Conservation (phyloP, 2,329 filamentous ascomycete genomes). For the Alternaria sp. region DNA sequence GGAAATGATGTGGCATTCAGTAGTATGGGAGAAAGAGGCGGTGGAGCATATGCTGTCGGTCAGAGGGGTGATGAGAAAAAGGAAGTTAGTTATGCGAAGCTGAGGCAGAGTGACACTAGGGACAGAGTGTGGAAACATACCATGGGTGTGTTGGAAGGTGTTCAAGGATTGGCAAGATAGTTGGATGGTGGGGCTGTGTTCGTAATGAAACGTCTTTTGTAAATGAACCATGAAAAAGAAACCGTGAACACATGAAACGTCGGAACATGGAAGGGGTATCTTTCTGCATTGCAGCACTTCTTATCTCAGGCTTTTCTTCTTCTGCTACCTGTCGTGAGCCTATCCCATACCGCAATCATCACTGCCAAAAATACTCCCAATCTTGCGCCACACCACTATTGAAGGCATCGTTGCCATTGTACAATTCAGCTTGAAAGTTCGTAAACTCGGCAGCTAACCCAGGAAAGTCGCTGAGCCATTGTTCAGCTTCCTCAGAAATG, state of each 20-base stretch:
- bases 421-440: constrained; percentile 14
- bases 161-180: background rate
- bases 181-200: background rate
- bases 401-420: constrained; percentile 16
- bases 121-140: constrained; percentile 47
- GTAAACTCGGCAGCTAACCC: constrained; percentile 21
- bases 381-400: constrained; percentile 20
- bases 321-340: background rate
- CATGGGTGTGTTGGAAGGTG: constrained; percentile 17
- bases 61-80: constrained; percentile 32
- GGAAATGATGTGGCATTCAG: constrained; percentile 24
- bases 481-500: constrained; percentile 14
- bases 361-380: constrained; percentile 33
- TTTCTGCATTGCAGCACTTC: background rate
- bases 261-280: background rate
- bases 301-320: background rate
- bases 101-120: constrained; percentile 35
- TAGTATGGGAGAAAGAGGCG: constrained; percentile 30
- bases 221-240: background rate
- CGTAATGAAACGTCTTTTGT: background rate
- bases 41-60: constrained; percentile 38
- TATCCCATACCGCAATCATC: background rate
- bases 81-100: constrained; percentile 25
- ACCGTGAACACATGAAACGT: background rate
- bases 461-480: constrained; percentile 24